Evolutionary conservation across 352 stramenopile species (phyloP).

Genomic region (Phytophthora kernoviae): DNA sequence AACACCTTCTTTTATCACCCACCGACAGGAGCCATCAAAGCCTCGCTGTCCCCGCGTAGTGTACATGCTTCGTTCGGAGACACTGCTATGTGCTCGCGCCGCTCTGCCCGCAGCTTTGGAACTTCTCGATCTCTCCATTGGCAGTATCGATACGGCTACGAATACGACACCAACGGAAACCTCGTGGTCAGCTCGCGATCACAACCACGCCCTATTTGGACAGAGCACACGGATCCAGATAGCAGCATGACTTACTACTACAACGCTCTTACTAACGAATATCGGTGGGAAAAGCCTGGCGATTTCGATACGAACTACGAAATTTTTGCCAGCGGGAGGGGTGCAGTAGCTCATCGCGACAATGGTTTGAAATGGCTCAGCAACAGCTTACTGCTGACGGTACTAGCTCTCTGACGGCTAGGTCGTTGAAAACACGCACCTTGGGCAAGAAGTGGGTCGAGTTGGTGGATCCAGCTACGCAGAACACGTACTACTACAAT

Average conservation of each 20-base stretch:
- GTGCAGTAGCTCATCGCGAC: conserved; percentile 43
- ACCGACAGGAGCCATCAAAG: conserved; percentile 43
- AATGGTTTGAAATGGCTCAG: conserved; percentile 61
- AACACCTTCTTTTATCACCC: conserved; percentile 75
- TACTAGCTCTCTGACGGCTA: conserved; percentile 33
- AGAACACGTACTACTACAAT: conserved; percentile 93
- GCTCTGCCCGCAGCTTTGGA: conserved; percentile 27
- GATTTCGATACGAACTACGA: conserved; percentile 70
- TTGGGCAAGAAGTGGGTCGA: conserved; percentile 87
- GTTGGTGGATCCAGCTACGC: conserved; percentile 73
- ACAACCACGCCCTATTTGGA: conserved; percentile 64
- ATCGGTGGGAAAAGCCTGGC: conserved; percentile 74
- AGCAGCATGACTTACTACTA: conserved; percentile 66
- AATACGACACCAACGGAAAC: conserved; percentile 46
- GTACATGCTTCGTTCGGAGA: conserved; percentile 45
- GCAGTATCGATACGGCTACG: conserved; percentile 81
- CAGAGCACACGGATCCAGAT: conserved; percentile 52
- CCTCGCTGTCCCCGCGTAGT: conserved; percentile 63
- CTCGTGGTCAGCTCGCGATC: conserved; percentile 38
- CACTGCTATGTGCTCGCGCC: conserved; percentile 22
- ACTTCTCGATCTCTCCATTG: conserved; percentile 58
- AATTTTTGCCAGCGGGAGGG: conserved; percentile 37
- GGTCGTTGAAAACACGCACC: conserved; percentile 39
- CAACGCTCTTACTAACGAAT: conserved; percentile 77
- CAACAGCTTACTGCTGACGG: conserved; percentile 25